Percentiles rank a stretch among this genome's conserved stretches.
phyloP scores from a whole-genome alignment of 345 rosid genomes.

The Mallotus nudiflorus region DNA sequence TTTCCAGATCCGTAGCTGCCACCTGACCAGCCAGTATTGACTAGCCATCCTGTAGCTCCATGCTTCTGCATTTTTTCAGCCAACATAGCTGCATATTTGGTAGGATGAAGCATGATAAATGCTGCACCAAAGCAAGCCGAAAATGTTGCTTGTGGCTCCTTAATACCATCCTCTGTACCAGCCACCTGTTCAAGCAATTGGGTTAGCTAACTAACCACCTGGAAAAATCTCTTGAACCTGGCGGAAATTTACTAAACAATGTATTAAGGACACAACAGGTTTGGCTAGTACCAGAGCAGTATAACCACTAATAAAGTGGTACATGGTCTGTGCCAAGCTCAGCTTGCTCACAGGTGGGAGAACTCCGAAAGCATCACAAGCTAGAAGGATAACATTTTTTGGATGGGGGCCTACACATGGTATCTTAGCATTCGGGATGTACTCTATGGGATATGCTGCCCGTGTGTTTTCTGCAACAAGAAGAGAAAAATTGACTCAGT shows the following conservation, averaged over 20 bases:
- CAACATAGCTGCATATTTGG: conserved; percentile 38
- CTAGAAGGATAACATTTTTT: conserved; percentile 34
- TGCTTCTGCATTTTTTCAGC: conserved; percentile 37
- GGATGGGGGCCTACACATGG: conserved; percentile 38
- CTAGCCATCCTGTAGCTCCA: conserved; percentile 39
- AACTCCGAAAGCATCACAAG: conserved; percentile 39
- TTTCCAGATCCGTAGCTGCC: conserved; percentile 51
- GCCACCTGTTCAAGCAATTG: conserved; percentile 22
- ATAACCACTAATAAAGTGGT: conserved; percentile 38
- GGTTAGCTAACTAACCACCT: background rate
- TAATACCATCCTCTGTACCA: conserved; percentile 33
- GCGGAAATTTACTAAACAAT: background rate
- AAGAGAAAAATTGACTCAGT: background rate
- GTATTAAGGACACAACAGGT: background rate
- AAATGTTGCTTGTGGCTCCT: conserved; percentile 40
- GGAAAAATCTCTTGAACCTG: background rate
- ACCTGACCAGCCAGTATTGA: conserved; percentile 38
- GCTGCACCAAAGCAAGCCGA: conserved; percentile 39
- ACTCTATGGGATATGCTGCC: conserved; percentile 38
- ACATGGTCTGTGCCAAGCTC: conserved; percentile 38
- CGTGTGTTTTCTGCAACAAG: conserved; percentile 34
- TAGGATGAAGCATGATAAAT: conserved; percentile 40
- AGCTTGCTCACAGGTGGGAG: conserved; percentile 43
- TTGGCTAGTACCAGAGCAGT: conserved; percentile 31
- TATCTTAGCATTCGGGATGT: conserved; percentile 36